Evolutionary conservation across 768 basidiomycete species (phyloP), one percentile per base, ranked within the genome.

Genomic region (Suillus subalutaceus): DNA sequence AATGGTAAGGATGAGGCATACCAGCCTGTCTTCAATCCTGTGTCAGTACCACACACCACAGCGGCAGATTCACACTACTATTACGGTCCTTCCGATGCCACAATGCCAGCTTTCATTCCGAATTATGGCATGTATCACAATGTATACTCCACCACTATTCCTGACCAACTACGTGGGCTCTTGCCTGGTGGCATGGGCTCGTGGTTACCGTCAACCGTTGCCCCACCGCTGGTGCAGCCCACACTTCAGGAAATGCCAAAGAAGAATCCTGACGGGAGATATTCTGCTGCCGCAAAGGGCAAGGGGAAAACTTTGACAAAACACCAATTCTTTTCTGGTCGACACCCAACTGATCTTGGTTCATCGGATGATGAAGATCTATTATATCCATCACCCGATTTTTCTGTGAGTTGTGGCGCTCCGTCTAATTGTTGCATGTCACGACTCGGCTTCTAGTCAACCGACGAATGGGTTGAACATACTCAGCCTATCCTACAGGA

Each of bases 401-500:
- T 62, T 41, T 41, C 53, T n/a, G 55, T 60, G 53, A 61, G 63
- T 43, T 18, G 7, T n/a, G 26, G 30, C 12, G 23, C 9, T 38
- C 57, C 26, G 0, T 62, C 32, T 7, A 16, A 12, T 63, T n/a
- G 32, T 43, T 43, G 20, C 20, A 60, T 60, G 12, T 60, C 5
- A n/a, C 30, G 15, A 30, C 7, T 55, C 13, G 5, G 43, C 38
- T 15, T 63, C 7, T 37, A 78, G 75, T 43, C 68, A 10, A 63
- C 58, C 0, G 66, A 61, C 2, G 68, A 74, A 6, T 76, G 75
- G 75, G 69, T 71, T 0, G 15, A 37, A 13, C 72, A 76, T 38
- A 76, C 63, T 26, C 69, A 50, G 61, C 72, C 69, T 0, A 63
- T 75, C 26, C 43, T 76, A 30, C 72, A 69, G 62, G 69, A 75